phyloP scores from a whole-genome alignment of 139 green algal species.

The Desmodesmus armatus region DNA sequence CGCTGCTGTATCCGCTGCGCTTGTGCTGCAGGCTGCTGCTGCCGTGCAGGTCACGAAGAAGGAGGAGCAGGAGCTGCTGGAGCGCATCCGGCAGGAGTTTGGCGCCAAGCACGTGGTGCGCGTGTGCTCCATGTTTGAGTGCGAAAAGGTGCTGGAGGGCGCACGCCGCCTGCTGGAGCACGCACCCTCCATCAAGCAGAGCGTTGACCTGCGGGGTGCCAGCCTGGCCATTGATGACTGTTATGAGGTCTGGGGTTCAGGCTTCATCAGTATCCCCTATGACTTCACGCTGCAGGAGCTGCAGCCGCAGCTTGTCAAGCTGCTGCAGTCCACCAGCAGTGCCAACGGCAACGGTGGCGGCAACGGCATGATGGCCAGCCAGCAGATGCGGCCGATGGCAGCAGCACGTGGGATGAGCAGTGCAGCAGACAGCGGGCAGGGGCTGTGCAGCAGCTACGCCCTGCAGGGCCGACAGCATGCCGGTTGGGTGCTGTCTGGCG shows the following conservation, averaged over 20 bases:
- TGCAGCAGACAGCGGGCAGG: not conserved
- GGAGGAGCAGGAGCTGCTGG: slow-evolving; percentile 70
- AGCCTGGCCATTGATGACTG: slow-evolving; percentile 92
- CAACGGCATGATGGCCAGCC: slow-evolving; percentile 8
- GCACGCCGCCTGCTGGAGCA: slow-evolving; percentile 80
- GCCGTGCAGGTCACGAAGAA: slow-evolving; percentile 42
- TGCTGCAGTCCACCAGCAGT: slow-evolving; percentile 14
- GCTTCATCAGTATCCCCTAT: slow-evolving; percentile 94
- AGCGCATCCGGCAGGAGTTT: slow-evolving; percentile 62
- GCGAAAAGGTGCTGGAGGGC: slow-evolving; percentile 69
- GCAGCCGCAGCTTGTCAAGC: slow-evolving; percentile 44
- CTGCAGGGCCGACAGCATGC: slow-evolving; percentile 22
- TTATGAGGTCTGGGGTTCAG: slow-evolving; percentile 93
- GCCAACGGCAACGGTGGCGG: slow-evolving; percentile 21
- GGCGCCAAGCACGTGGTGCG: slow-evolving; percentile 55
- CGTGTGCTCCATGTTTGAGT: slow-evolving; percentile 47
- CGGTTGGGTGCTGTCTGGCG: not conserved
- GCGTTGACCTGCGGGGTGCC: slow-evolving; percentile 79
- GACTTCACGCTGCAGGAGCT: slow-evolving; percentile 75
- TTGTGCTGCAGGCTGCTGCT: slow-evolving; percentile 30
- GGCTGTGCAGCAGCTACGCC: slow-evolving; percentile 12
- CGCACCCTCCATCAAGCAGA: slow-evolving; percentile 72
- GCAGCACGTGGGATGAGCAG: not conserved
- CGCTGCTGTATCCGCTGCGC: not conserved
- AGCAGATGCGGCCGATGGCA: slow-evolving; percentile 33